These are phyloP conservation scores for Solanum hybrid DNA, from an alignment of 305 asterid genomes.

Conservation along the genomic window DNA sequence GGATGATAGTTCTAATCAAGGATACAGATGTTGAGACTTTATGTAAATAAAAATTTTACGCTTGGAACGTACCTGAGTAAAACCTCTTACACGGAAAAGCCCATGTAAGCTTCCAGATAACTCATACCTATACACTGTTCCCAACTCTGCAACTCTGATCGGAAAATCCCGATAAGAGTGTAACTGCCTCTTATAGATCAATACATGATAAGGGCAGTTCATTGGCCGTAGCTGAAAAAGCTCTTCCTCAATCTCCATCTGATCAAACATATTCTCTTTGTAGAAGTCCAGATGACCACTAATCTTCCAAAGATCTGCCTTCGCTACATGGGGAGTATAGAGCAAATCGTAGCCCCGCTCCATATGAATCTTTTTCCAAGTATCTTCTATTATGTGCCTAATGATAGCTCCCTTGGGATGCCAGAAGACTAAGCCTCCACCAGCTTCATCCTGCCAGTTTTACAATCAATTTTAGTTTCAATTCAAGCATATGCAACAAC, in stretches of 20 bases:
- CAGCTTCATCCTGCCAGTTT: conserved; percentile 87
- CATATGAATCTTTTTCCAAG: conserved; percentile 80
- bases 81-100: conserved; percentile 91
- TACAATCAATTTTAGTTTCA: conserved; percentile 17
- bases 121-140: conserved; percentile 93
- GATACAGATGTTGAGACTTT: background rate
- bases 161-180: conserved; percentile 93
- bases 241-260: conserved; percentile 87
- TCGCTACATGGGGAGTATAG: conserved; percentile 94
- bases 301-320: conserved; percentile 90
- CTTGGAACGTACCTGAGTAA: conserved; percentile 60
- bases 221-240: conserved; percentile 96
- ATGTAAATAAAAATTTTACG: conserved; percentile 2
- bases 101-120: conserved; percentile 97
- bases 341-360: conserved; percentile 76
- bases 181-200: conserved; percentile 63
- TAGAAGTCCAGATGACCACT: conserved; percentile 96
- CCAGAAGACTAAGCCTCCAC: conserved; percentile 98
- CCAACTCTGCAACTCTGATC: conserved; percentile 91
- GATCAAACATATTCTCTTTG: conserved; percentile 91
- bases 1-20: background rate
- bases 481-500: conserved; percentile 1
- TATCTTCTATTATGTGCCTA: conserved; percentile 83
- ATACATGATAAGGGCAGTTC: conserved; percentile 97
- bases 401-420: conserved; percentile 92